phyloP scores from a whole-genome alignment of 2,329 filamentous ascomycete genomes.

The Penicillium sp. region DNA sequence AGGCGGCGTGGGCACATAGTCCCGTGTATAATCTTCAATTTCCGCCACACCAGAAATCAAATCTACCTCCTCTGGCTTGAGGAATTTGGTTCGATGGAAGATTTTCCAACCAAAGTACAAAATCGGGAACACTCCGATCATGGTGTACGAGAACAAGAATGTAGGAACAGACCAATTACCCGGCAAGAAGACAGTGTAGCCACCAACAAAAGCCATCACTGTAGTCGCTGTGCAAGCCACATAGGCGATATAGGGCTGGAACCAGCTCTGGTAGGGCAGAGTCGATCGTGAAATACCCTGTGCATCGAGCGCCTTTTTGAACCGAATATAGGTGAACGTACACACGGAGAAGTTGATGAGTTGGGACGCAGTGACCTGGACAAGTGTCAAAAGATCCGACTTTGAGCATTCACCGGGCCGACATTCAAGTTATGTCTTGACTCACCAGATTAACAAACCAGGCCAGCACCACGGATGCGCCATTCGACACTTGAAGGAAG shows the following conservation, averaged over 20 bases:
- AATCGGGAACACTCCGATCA: conserved; percentile 64
- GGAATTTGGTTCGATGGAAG: conserved; percentile 55
- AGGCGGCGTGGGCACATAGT: conserved; percentile 51
- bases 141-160: conserved; percentile 73
- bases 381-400: no score
- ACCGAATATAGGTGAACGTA: conserved; percentile 65
- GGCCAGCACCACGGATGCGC: conserved; percentile 59
- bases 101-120: conserved; percentile 69
- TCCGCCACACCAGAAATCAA: conserved; percentile 57
- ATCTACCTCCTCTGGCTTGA: conserved; percentile 56
- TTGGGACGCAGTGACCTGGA: conserved; percentile 62
- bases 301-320: conserved; percentile 60
- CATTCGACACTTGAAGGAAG: conserved; percentile 65
- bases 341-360: conserved; percentile 68
- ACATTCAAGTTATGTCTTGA: background rate
- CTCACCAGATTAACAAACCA: conserved; percentile 63
- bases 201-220: conserved; percentile 68
- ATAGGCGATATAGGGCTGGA: conserved; percentile 68
- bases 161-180: conserved; percentile 60
- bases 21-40: conserved; percentile 62
- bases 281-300: conserved; percentile 63
- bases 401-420: no score
- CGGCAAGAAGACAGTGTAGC: conserved; percentile 69
- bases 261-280: conserved; percentile 63
- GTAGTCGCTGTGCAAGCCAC: conserved; percentile 58